Conservation (phyloP, 257 asterid species). For the Jacaranda mimosifolia region DNA sequence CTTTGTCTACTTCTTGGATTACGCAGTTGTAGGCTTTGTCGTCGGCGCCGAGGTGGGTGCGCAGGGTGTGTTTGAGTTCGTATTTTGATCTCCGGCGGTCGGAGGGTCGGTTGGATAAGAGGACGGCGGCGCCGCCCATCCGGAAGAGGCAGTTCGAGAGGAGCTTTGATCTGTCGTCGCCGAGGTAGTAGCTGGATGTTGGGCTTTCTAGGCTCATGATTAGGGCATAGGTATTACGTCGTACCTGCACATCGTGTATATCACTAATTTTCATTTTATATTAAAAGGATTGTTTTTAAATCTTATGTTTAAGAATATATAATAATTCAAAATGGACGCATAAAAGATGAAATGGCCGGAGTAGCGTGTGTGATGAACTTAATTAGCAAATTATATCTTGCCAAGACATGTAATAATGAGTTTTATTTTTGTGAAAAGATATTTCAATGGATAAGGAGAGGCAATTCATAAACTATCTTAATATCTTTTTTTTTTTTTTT, state of each 20-base stretch:
- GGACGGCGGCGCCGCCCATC: conserved; percentile 44
- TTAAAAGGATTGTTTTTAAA: too few relatives aligned
- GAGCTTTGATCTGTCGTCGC: conserved; percentile 31
- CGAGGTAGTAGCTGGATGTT: conserved; percentile 28
- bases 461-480: too few relatives aligned
- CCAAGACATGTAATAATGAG: too few relatives aligned
- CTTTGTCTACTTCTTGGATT: conserved; percentile 26
- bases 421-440: too few relatives aligned
- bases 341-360: too few relatives aligned
- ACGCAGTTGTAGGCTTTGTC: conserved; percentile 38
- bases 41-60: conserved; percentile 38
- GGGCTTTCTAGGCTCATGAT: conserved; percentile 38
- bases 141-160: conserved; percentile 43
- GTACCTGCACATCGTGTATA: background rate
- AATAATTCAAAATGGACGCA: too few relatives aligned
- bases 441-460: too few relatives aligned
- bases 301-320: too few relatives aligned
- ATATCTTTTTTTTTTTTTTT: too few relatives aligned
- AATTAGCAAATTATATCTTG: too few relatives aligned
- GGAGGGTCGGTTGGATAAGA: conserved; percentile 37
- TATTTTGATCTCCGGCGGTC: conserved; percentile 28
- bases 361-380: too few relatives aligned
- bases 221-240: conserved; percentile 18
- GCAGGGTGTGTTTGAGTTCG: conserved; percentile 32
- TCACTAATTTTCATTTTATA: too few relatives aligned